These are phyloP conservation scores for Darksidea phi DNA, from an alignment of 495 filamentous ascomycete genomes.

Conservation along the genomic window DNA sequence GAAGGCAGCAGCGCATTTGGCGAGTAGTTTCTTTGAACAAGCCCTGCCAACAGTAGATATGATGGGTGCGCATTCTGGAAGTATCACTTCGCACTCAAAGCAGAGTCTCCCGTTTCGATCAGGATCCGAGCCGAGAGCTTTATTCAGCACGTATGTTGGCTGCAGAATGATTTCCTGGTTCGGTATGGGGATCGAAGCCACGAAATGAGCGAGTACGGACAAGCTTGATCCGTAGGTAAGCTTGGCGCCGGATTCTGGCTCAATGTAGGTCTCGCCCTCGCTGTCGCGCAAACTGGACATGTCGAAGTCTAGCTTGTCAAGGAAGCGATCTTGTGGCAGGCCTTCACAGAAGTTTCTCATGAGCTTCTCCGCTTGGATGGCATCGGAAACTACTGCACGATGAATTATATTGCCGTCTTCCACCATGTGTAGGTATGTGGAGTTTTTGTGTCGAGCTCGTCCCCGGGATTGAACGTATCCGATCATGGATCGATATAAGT, in stretches of 20 bases:
- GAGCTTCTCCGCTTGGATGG: constrained; percentile 51
- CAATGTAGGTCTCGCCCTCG: constrained; percentile 57
- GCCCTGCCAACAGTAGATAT: constrained; percentile 60
- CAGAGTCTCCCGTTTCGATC: constrained; percentile 42
- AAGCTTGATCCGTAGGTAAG: constrained; percentile 75
- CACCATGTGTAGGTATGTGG: constrained; percentile 80
- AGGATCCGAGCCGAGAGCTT: too few species aligned
- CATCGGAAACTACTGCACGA: constrained; percentile 54
- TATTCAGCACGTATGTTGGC: constrained; percentile 62
- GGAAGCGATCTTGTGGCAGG: constrained; percentile 71
- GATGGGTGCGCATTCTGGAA: constrained; percentile 77
- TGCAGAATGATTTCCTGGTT: constrained; percentile 52
- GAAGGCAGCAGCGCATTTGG: constrained; percentile 91
- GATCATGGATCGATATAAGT: constrained; percentile 87
- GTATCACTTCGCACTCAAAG: constrained; percentile 76
- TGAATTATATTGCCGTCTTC: constrained; percentile 67
- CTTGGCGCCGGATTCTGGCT: constrained; percentile 70
- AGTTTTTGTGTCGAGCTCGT: constrained; percentile 74
- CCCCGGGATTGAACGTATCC: constrained; percentile 95
- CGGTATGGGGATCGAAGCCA: constrained; percentile 53
- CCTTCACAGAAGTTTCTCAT: constrained; percentile 74
- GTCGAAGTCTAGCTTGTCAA: constrained; percentile 62
- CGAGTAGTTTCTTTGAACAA: constrained; percentile 64
- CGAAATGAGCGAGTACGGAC: constrained; percentile 63
- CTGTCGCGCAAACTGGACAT: constrained; percentile 53